Evolutionary conservation across 208 protist species (phyloP).

Genomic region (Leishmania turanica): DNA sequence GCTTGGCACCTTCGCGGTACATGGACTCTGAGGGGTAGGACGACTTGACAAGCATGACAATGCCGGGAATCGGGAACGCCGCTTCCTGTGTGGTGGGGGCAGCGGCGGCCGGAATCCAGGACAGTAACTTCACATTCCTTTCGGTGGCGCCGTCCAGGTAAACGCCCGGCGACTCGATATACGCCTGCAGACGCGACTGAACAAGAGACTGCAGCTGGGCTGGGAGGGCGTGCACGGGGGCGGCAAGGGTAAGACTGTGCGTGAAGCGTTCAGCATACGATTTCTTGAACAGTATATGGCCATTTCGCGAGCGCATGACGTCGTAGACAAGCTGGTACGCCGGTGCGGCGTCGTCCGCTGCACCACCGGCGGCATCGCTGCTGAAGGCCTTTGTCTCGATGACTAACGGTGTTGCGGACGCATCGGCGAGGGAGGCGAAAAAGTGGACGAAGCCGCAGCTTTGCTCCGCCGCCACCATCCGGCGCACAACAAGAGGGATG

Average conservation of each 20-base stretch:
- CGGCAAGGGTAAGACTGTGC: slow-evolving; percentile 37
- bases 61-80: slow-evolving; percentile 23
- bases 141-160: slow-evolving; percentile 16
- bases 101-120: slow-evolving; percentile 43
- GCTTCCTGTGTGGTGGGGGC: neutral
- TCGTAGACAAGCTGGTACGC: slow-evolving; percentile 70
- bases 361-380: neutral
- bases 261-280: slow-evolving; percentile 61
- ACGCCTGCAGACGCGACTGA: slow-evolving; percentile 29
- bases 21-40: slow-evolving; percentile 69
- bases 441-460: slow-evolving; percentile 28
- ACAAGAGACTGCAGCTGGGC: slow-evolving; percentile 14
- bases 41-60: slow-evolving; percentile 62
- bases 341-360: neutral
- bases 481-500: slow-evolving; percentile 28
- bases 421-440: slow-evolving; percentile 23
- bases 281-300: slow-evolving; percentile 46
- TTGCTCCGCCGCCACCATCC: slow-evolving; percentile 30
- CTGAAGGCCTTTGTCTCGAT: slow-evolving; percentile 3
- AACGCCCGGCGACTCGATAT: slow-evolving; percentile 27
- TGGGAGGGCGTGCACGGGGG: slow-evolving; percentile 18
- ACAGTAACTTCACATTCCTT: slow-evolving; percentile 78
- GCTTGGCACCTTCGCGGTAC: slow-evolving; percentile 58
- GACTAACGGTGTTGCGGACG: neutral
- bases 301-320: slow-evolving; percentile 61